These are phyloP conservation scores for Flaveria linearis DNA, from an alignment of 129 eudicot genomes.

Conservation along the genomic window DNA sequence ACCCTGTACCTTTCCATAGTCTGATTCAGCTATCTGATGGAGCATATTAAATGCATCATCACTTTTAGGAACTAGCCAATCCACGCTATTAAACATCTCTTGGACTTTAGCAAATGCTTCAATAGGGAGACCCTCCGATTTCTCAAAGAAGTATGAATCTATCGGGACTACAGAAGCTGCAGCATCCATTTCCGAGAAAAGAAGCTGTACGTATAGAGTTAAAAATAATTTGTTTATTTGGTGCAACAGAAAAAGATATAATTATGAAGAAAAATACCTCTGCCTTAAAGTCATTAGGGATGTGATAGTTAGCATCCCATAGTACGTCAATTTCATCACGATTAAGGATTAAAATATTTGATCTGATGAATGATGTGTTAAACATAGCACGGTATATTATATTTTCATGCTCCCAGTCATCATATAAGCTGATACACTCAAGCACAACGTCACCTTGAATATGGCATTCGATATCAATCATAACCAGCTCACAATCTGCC, in stretches of 20 bases:
- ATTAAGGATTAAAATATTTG: slow-evolving; percentile 75
- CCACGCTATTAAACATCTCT: slow-evolving; percentile 58
- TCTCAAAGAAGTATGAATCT: slow-evolving; percentile 47
- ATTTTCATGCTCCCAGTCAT: slow-evolving; percentile 57
- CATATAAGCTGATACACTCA: slow-evolving; percentile 66
- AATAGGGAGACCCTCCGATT: slow-evolving; percentile 60
- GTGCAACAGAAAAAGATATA: background rate
- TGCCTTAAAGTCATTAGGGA: slow-evolving; percentile 63
- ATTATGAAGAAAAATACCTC: slow-evolving; percentile 51
- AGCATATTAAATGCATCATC: slow-evolving; percentile 43
- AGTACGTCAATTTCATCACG: slow-evolving; percentile 70
- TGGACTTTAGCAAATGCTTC: slow-evolving; percentile 75
- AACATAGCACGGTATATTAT: slow-evolving; percentile 85
- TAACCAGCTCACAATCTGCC: slow-evolving; percentile 74
- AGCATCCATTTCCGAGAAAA: slow-evolving; percentile 81
- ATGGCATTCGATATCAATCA: slow-evolving; percentile 74
- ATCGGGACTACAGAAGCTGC: slow-evolving; percentile 39
- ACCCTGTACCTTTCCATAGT: slow-evolving; percentile 37
- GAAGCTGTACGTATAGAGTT: slow-evolving; percentile 46
- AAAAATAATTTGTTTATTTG: slow-evolving; percentile 14
- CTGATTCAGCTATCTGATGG: slow-evolving; percentile 40
- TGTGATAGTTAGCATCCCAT: slow-evolving; percentile 67
- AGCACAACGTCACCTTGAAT: slow-evolving; percentile 86
- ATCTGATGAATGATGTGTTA: slow-evolving; percentile 82
- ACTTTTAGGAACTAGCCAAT: slow-evolving; percentile 48